Evolutionary conservation across 2,329 filamentous ascomycete genomes (phyloP).

Genomic region (Colletotrichum somersetense): DNA sequence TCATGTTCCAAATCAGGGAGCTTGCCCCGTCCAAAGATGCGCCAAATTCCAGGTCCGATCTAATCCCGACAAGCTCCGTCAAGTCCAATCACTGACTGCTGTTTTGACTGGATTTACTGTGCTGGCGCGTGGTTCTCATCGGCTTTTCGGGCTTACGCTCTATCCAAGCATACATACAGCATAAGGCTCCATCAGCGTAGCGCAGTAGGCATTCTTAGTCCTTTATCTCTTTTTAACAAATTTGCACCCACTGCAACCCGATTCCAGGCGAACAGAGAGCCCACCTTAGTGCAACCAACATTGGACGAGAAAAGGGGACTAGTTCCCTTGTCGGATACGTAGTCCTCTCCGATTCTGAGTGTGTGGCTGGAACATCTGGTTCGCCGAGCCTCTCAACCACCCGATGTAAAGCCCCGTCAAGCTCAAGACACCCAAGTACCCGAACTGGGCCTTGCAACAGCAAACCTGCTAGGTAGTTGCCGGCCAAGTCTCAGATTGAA

Average conservation of each 20-base stretch:
- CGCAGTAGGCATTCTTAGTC: not conserved
- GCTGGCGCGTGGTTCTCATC: not conserved
- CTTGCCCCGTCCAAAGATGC: constrained; percentile 9
- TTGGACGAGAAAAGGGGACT: not conserved
- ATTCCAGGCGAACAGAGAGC: constrained; percentile 31
- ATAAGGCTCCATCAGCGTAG: constrained; percentile 6
- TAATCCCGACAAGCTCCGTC: constrained; percentile 28
- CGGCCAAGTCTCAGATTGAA: not conserved
- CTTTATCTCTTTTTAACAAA: not conserved
- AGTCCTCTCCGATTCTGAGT: not conserved
- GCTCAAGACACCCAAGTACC: not conserved
- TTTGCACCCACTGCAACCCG: constrained; percentile 33
- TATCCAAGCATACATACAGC: not conserved
- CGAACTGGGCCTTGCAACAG: not conserved
- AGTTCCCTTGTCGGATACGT: not conserved
- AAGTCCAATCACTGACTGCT: not conserved
- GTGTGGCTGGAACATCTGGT: not conserved
- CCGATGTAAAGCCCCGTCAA: not conserved
- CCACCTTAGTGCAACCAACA: constrained; percentile 5
- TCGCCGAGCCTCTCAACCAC: not conserved
- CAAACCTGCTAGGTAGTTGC: not conserved
- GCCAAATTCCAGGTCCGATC: constrained; percentile 24
- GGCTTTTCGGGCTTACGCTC: constrained; percentile 19
- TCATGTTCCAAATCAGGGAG: not conserved
- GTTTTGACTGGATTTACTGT: not conserved